Evolutionary conservation across 169 alveolate genomes (phyloP).

Genomic region (Plasmodium fragile): DNA sequence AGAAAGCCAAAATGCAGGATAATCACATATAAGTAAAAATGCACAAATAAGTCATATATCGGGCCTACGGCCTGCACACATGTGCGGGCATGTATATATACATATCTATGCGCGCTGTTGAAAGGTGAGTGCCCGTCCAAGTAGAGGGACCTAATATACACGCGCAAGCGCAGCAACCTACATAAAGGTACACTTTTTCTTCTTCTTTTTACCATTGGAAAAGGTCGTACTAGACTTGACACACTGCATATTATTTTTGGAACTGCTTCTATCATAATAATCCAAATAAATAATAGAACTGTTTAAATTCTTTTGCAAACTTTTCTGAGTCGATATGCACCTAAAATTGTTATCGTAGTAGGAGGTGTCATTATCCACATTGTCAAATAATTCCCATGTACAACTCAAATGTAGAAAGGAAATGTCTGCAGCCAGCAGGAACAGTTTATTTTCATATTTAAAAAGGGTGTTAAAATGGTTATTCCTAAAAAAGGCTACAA

Average conservation of each 20-base stretch:
- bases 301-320: conserved; percentile 7
- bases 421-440: conserved; percentile 56
- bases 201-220: conserved; percentile 42
- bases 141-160: background rate
- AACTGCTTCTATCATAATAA: conserved; percentile 21
- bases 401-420: conserved; percentile 76
- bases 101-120: background rate
- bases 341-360: conserved; percentile 68
- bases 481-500: conserved; percentile 74
- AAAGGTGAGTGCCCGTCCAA: background rate
- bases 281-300: conserved; percentile 11
- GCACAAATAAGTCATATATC: background rate
- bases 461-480: conserved; percentile 75
- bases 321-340: conserved; percentile 37
- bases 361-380: conserved; percentile 68
- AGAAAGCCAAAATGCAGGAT: conserved; percentile 4
- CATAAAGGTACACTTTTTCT: conserved; percentile 74
- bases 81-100: background rate
- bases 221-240: conserved; percentile 21
- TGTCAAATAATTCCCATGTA: conserved; percentile 77
- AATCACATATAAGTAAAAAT: background rate
- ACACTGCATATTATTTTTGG: conserved; percentile 14
- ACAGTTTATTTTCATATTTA: conserved; percentile 71
- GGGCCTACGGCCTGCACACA: background rate
- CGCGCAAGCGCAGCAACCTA: background rate